A percentile compares a stretch with the other conserved stretches of the same genome.
These are phyloP conservation scores for Spathaspora sp. DNA, from an alignment of 1,139 yeast species.

Conservation along the genomic window DNA sequence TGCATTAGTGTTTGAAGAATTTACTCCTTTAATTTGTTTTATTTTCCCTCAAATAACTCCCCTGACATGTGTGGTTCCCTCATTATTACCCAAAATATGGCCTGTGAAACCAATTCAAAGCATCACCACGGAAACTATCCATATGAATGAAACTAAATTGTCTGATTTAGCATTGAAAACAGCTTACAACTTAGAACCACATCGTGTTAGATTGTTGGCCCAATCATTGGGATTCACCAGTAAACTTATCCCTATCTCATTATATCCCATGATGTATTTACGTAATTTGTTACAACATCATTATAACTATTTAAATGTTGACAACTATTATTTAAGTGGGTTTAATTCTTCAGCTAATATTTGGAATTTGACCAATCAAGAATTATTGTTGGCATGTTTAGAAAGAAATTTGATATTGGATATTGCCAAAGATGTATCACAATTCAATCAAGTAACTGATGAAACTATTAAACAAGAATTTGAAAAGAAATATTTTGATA, in stretches of 20 bases:
- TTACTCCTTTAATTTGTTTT: conserved; percentile 60
- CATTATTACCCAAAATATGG: conserved; percentile 42
- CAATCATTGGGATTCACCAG: conserved; percentile 38
- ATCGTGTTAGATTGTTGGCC: conserved; percentile 34
- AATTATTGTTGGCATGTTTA: conserved; percentile 46
- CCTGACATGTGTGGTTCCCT: conserved; percentile 64
- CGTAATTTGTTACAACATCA: conserved; percentile 39
- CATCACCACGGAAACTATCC: conserved; percentile 9
- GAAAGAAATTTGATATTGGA: conserved; percentile 48
- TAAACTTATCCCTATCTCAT: conserved; percentile 35
- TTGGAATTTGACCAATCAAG: conserved; percentile 45
- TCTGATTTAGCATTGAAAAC: conserved; percentile 32
- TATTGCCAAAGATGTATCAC: conserved; percentile 17
- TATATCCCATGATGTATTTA: conserved; percentile 39
- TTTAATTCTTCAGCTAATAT: conserved; percentile 39
- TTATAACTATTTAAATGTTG: conserved; percentile 48
- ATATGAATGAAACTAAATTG: conserved; percentile 8
- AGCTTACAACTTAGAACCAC: conserved; percentile 42
- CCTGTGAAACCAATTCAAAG: conserved; percentile 12
- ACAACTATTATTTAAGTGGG: conserved; percentile 48
- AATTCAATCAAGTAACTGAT: conserved; percentile 10
- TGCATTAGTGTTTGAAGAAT: conserved; percentile 59
- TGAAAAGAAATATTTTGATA: conserved; percentile 17
- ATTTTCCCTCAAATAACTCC: conserved; percentile 66
- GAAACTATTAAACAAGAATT: conserved; percentile 12